Base-by-base conservation (phyloP, 805 yeast species). In the Yarrowia yakushimensis region DNA sequence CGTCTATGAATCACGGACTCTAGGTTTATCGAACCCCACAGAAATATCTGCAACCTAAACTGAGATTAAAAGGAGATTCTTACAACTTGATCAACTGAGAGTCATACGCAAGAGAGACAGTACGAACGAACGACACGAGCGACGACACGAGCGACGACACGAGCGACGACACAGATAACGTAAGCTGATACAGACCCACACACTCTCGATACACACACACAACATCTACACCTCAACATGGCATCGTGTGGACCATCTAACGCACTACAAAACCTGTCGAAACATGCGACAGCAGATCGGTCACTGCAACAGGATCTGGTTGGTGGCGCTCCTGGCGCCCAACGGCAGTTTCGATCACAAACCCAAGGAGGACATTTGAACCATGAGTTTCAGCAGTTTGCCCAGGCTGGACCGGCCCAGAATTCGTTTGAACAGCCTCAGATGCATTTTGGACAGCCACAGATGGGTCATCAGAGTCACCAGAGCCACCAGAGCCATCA, bases 171-270 rank as follows among this genome's bases (percentile, higher is more conserved):
- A 23, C 30, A 41, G 15, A 22, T 31, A 10, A 5, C 28, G 22
- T 17, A 22, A 41, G 3, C 42, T 6, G 12, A 41, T 25, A n/a
- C n/a, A n/a, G n/a, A n/a, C 8, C 31, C 31, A 28, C 31, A 2
- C 12, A 10, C 8, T 9, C 31, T 25, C 11, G 31, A 28, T n/a
- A n/a, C 12, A 23, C 30, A 18, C 9, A 31, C 17, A 31, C 34
- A 10, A 31, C 17, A 9, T 15, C 17, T 23, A 27, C 33, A 17
- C 45, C n/a, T n/a, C n/a, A 27, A 28, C 2, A 41, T 46, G 36
- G 69, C 60, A 9, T 66, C 66, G 17, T 70, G 73, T 43, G 73
- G 73, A 31, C 72, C 73, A 0, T 68, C 70, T 1, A 69, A 67
- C 50, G 69, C 73, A 6, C 65, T 70, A 25, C 71, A 69, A 46